Base-by-base conservation (phyloP, 2,329 filamentous ascomycete species). In the Paraconiothyrium brasiliense region DNA sequence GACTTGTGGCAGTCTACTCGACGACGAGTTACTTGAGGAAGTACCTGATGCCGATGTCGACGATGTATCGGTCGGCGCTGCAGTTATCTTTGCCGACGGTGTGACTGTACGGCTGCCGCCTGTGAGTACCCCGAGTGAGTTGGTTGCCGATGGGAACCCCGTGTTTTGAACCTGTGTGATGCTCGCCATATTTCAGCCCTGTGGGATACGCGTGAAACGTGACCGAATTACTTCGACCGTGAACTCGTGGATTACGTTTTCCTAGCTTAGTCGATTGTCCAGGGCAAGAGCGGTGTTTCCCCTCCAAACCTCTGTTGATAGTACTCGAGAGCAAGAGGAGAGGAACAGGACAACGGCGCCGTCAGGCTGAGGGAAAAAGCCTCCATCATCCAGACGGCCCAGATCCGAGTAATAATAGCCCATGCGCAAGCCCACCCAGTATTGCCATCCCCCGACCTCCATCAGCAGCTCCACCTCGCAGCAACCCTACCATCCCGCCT, bases 1-100 rank as follows among this genome's bases (percentile, higher is more conserved):
- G 2, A 71, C 66, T 44, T 67, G 58, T 5, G 69, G 67, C n/a
- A 59, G 63, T 39, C 58, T 52, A n/a, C 70, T 67, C 11, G 67
- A 58, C 7, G 66, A 35, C 14, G 66, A 57, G 14, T 32, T 51
- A 37, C 20, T 30, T 8, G 50, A 54, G 27, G 35, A 20, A 20
- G 35, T 20, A 9, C 11, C 30, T 51, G 48, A n/a, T 57, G 61
- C 7, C n/a, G 58, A 62, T 44, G 22, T 24, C 8, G 37, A 41
- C 37, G 14, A 41, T 3, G 37, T n/a, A 41, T 30, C 27, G 4
- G 37, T 16, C 37, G 37, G 37, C 37, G 37, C 37, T 41, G 37
- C 3, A 22, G 62, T n/a, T 43, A 59, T 55, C 37, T 34, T 35
- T 49, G 37, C 20, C 9, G 46, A 48, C 37, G 57, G 11, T 24